Conservation (phyloP, 2,329 filamentous ascomycete species). For the Raffaelea ambrosiae region DNA sequence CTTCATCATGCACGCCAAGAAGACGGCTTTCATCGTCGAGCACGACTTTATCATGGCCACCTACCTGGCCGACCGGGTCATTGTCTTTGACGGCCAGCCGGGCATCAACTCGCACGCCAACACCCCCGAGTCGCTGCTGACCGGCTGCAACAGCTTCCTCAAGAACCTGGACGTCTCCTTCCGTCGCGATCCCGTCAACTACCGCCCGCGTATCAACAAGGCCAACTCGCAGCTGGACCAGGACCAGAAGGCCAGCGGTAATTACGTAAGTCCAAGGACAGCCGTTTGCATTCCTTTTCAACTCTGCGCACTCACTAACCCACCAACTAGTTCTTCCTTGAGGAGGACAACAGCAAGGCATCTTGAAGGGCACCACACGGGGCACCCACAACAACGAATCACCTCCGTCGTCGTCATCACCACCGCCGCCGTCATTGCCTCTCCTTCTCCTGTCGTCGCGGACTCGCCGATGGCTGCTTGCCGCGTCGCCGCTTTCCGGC, state of each 20-base stretch:
- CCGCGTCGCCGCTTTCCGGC: background rate
- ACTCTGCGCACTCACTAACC: too few relatives aligned
- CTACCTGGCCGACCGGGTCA: conserved; percentile 77
- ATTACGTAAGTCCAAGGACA: conserved; percentile 80
- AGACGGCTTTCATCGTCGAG: conserved; percentile 98
- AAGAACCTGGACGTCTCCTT: conserved; percentile 97
- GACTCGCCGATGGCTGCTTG: background rate
- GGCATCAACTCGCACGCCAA: conserved; percentile 85
- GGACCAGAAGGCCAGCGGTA: conserved; percentile 88
- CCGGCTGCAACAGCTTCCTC: conserved; percentile 92
- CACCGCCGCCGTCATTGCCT: background rate
- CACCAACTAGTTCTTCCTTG: conserved; percentile 99
- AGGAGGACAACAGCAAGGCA: conserved; percentile 55
- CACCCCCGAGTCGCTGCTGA: conserved; percentile 81
- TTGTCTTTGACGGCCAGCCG: conserved; percentile 94
- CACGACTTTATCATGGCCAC: conserved; percentile 93
- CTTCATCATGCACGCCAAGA: conserved; percentile 99
- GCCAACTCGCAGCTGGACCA: conserved; percentile 90
- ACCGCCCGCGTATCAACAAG: conserved; percentile 98
- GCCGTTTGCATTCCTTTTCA: background rate
- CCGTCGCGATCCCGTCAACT: conserved; percentile 94
- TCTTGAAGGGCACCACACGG: conserved; percentile 53
- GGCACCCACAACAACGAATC: conserved; percentile 23
- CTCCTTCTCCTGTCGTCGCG: background rate
- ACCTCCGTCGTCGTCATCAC: background rate